Evolutionary conservation across 2,329 filamentous ascomycete genomes (phyloP).

Genomic region (Neofusicoccum umdonicola): DNA sequence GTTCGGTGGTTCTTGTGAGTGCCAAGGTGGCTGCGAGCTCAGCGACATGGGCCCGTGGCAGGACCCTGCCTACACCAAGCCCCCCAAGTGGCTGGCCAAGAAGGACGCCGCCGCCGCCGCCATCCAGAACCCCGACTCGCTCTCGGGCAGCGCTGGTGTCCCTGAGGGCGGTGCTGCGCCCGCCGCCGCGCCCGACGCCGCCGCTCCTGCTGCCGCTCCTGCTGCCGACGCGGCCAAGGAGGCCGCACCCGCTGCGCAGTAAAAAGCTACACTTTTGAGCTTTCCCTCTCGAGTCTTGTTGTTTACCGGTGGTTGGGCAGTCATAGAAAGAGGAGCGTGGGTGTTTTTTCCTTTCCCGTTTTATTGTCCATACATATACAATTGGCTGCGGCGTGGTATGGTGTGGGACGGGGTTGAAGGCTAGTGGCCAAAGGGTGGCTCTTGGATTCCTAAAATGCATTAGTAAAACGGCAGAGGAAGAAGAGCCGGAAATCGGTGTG

Average conservation of each 20-base stretch:
- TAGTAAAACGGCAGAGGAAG: slow-evolving; percentile 7
- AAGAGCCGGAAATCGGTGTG: neutral
- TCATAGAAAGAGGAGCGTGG: slow-evolving; percentile 14
- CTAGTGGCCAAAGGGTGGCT: neutral
- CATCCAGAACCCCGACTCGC: slow-evolving; percentile 32
- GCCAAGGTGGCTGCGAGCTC: slow-evolving; percentile 76
- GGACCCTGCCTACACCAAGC: slow-evolving; percentile 64
- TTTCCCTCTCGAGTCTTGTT: neutral
- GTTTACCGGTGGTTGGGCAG: slow-evolving; percentile 1
- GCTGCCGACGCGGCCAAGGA: slow-evolving; percentile 22
- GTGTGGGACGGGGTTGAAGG: neutral
- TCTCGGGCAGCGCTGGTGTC: slow-evolving; percentile 28
- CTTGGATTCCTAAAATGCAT: slow-evolving; percentile 16
- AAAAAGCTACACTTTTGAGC: neutral
- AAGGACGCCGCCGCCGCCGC: slow-evolving; percentile 21
- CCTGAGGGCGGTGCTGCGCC: slow-evolving; percentile 19
- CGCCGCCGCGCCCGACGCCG: neutral
- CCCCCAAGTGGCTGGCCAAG: slow-evolving; percentile 49
- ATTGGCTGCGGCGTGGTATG: slow-evolving; percentile 11
- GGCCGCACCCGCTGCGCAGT: slow-evolving; percentile 20
- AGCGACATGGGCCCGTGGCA: slow-evolving; percentile 92
- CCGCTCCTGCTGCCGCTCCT: slow-evolving; percentile 18
- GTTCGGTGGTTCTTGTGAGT: slow-evolving; percentile 82
- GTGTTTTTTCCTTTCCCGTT: neutral
- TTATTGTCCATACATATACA: slow-evolving; percentile 11